These are phyloP conservation scores for Neonectria neomacrospora DNA, from an alignment of 2,329 filamentous ascomycete species.

Conservation along the genomic window DNA sequence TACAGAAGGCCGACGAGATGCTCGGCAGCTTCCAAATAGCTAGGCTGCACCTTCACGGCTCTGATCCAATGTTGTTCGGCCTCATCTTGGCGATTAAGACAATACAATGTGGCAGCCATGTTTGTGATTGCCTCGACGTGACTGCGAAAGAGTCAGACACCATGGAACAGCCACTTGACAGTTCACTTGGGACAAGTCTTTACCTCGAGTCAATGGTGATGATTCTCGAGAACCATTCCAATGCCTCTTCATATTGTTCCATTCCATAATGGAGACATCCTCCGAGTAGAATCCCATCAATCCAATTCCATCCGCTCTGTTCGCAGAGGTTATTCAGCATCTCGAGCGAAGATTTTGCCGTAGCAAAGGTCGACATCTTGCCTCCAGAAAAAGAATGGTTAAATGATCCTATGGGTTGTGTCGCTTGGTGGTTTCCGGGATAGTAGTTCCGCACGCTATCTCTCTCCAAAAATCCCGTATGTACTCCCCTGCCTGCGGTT, in stretches of 20 bases:
- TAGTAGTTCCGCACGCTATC: conserved; percentile 29
- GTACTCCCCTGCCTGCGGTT: conserved; percentile 15
- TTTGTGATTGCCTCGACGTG: conserved; percentile 96
- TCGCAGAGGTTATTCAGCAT: conserved; percentile 80
- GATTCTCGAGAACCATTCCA: conserved; percentile 78
- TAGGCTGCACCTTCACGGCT: conserved; percentile 84
- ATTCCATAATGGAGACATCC: conserved; percentile 93
- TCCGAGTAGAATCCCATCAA: conserved; percentile 90
- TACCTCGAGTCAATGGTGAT: conserved; percentile 66
- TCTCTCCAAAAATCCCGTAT: conserved; percentile 20
- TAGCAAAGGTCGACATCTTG: conserved; percentile 54
- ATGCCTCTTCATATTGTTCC: conserved; percentile 81
- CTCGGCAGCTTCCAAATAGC: conserved; percentile 94
- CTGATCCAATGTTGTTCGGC: conserved; percentile 87
- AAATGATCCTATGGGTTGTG: conserved; percentile 28
- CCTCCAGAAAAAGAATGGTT: conserved; percentile 28
- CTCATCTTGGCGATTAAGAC: conserved; percentile 82
- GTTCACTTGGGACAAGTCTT: conserved; percentile 47
- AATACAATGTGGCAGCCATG: conserved; percentile 87
- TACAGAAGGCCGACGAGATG: conserved; percentile 91
- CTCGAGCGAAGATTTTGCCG: conserved; percentile 75
- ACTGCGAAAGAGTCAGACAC: conserved; percentile 57
- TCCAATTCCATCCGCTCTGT: conserved; percentile 87
- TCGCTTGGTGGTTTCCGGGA: conserved; percentile 19
- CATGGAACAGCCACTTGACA: conserved; percentile 46